Percentiles rank a stretch among this genome's conserved stretches.
Conservation (phyloP, 768 basidiomycete species). For the Xerocomus spinulosus region DNA sequence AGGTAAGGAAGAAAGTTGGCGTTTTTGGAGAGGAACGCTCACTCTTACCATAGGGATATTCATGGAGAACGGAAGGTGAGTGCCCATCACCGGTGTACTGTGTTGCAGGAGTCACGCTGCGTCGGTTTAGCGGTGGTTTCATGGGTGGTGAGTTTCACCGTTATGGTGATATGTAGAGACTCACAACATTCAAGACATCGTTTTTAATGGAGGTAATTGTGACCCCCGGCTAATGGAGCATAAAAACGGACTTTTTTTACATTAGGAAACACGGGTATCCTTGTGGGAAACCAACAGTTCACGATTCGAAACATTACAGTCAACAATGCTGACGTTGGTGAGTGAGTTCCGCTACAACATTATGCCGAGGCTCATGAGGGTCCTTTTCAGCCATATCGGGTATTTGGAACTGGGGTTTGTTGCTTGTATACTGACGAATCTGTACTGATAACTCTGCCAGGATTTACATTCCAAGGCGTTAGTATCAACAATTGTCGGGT, state of each 20-base stretch:
- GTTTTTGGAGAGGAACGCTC: neutral
- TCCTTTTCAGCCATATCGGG: conserved; percentile 21
- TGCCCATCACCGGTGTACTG: neutral
- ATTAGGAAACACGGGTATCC: conserved; percentile 49
- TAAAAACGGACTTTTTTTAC: neutral
- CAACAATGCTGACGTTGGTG: conserved; percentile 42
- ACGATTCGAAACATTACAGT: conserved; percentile 60
- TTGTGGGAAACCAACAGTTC: conserved; percentile 78
- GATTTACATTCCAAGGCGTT: conserved; percentile 52
- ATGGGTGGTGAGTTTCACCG: conserved; percentile 46
- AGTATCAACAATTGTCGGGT: conserved; percentile 39
- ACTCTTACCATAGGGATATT: conserved; percentile 39
- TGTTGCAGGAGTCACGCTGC: neutral
- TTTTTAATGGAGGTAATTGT: conserved; percentile 38
- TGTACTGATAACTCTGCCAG: conserved; percentile 19
- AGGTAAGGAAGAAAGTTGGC: conserved; percentile 37
- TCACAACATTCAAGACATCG: conserved; percentile 28
- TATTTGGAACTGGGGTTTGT: conserved; percentile 42
- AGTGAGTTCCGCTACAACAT: neutral
- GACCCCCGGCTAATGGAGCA: neutral
- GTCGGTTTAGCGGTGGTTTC: conserved; percentile 35
- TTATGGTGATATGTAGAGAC: neutral
- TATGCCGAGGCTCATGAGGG: neutral
- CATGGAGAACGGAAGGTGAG: conserved; percentile 70
- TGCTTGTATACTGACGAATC: neutral